Conservation (phyloP, 441 rosid species). For the Arabidopsis lyrata region DNA sequence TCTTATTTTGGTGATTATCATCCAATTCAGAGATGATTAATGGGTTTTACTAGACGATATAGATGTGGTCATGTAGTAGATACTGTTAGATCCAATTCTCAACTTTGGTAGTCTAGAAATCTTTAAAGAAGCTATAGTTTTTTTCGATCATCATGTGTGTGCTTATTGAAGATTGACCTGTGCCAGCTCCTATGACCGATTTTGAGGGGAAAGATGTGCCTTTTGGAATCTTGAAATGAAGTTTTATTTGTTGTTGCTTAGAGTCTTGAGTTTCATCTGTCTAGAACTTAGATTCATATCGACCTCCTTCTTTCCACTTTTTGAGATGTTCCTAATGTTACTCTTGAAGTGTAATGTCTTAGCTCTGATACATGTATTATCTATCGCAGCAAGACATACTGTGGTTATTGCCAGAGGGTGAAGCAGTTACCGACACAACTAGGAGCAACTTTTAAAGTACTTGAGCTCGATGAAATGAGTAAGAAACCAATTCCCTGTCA, state of each 20-base stretch:
- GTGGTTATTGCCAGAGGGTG: constrained; percentile 75
- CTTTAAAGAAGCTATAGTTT: neutral
- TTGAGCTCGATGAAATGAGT: constrained; percentile 74
- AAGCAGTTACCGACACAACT: constrained; percentile 75
- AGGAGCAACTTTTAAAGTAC: constrained; percentile 62
- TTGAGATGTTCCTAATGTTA: neutral
- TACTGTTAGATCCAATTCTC: neutral
- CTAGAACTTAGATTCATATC: neutral
- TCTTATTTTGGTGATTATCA: neutral
- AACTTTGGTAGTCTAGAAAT: neutral
- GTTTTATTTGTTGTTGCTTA: neutral
- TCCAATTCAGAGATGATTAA: neutral
- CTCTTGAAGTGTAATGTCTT: neutral
- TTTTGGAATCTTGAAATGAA: neutral
- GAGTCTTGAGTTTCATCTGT: neutral
- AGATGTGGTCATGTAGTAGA: neutral
- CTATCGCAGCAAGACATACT: constrained; percentile 61
- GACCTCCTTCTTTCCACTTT: neutral
- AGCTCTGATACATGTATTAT: constrained; percentile 3
- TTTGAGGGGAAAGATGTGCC: neutral
- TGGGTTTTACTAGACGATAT: neutral
- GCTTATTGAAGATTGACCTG: neutral
- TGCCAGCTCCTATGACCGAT: neutral
- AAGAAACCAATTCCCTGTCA: constrained; percentile 36
- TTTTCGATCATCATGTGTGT: neutral